Conservation (phyloP, 305 asterid genomes). For the Solanum hybrid region DNA sequence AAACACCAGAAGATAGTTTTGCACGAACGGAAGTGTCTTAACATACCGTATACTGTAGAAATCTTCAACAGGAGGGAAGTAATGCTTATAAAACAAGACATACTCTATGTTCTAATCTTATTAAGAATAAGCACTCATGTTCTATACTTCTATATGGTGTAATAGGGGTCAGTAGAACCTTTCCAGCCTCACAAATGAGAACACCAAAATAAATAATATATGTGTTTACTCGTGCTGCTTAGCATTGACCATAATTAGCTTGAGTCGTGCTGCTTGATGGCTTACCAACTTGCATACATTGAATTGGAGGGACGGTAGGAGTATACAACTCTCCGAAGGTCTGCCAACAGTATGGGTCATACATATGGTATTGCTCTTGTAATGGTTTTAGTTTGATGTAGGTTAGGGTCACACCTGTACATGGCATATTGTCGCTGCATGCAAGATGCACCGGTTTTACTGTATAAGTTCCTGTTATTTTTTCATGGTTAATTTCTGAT, state of each 20-base stretch:
- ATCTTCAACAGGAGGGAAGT: neutral
- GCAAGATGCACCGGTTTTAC: conserved; percentile 71
- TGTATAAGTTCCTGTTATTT: conserved; percentile 70
- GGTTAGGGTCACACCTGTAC: conserved; percentile 52
- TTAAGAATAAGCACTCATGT: neutral
- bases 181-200: neutral
- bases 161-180: neutral
- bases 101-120: neutral
- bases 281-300: conserved; percentile 52
- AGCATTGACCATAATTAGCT: conserved; percentile 53
- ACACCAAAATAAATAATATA: neutral
- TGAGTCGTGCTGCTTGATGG: conserved; percentile 47
- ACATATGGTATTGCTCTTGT: conserved; percentile 53
- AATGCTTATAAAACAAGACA: neutral
- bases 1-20: neutral
- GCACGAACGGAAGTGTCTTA: neutral
- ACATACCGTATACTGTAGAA: neutral
- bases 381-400: conserved; percentile 47
- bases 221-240: neutral
- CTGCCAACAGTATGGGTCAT: conserved; percentile 78
- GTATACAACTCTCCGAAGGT: conserved; percentile 57
- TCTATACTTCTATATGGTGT: neutral
- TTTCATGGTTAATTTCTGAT: conserved; percentile 58
- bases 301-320: conserved; percentile 60
- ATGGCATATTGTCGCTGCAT: conserved; percentile 64